Percentiles rank a stretch among this genome's conserved stretches.
These are phyloP conservation scores for Myxozyma neotropica DNA, from an alignment of 805 yeast genomes.

Conservation along the genomic window DNA sequence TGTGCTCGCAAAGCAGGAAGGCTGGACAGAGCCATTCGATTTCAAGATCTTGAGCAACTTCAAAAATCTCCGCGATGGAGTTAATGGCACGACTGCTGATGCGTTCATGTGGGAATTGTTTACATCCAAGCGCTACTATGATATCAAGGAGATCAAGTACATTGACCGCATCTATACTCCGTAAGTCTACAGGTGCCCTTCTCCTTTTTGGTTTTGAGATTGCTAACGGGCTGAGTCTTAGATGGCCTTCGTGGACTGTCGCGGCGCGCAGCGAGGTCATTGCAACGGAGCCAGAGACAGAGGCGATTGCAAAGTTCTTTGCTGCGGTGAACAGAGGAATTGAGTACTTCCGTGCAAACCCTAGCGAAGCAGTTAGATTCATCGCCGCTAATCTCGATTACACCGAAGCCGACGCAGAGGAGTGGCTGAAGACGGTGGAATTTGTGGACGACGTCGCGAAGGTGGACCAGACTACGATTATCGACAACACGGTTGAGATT, in stretches of 20 bases:
- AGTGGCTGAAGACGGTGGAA: slow-evolving; percentile 78
- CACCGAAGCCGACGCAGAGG: slow-evolving; percentile 70
- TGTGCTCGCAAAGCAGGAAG: slow-evolving; percentile 68
- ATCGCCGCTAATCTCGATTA: slow-evolving; percentile 74
- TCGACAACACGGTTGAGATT: slow-evolving; percentile 57
- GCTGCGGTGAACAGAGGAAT: slow-evolving; percentile 67
- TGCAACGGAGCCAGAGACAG: slow-evolving; percentile 35
- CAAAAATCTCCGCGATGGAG: slow-evolving; percentile 76
- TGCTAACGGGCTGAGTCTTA: background rate
- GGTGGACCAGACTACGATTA: slow-evolving; percentile 54
- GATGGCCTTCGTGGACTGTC: slow-evolving; percentile 93
- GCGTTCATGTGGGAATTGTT: slow-evolving; percentile 97
- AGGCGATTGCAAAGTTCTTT: slow-evolving; percentile 48
- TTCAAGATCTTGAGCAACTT: slow-evolving; percentile 62
- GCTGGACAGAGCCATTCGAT: slow-evolving; percentile 52
- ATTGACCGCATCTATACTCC: slow-evolving; percentile 92
- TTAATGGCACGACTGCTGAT: slow-evolving; percentile 65
- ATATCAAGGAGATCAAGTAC: slow-evolving; percentile 71
- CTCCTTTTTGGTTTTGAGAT: background rate
- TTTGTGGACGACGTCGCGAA: slow-evolving; percentile 55
- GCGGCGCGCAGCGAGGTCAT: slow-evolving; percentile 53
- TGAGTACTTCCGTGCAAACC: slow-evolving; percentile 59
- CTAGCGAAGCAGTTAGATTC: slow-evolving; percentile 65
- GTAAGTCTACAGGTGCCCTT: background rate
- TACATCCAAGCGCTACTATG: slow-evolving; percentile 84